Base-by-base conservation (phyloP, 495 filamentous ascomycete genomes). In the Darksidea phi region DNA sequence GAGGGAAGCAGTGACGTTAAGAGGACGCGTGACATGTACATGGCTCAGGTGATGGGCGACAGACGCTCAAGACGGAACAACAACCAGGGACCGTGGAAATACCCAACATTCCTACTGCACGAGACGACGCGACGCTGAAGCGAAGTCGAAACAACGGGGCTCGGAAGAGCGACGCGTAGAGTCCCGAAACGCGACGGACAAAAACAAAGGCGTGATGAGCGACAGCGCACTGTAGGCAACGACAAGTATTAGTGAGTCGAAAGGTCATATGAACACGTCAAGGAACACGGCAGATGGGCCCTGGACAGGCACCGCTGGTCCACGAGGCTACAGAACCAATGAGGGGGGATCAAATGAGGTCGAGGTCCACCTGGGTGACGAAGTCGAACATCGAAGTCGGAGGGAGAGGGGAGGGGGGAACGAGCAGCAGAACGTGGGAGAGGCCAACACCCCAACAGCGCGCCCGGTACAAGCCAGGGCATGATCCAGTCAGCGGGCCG, bases 81-180 rank as follows among this genome's bases (percentile, higher is more conserved):
- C 15, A 54, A 5, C 20, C 3, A 24, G 15, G 52, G 20, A 24
- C 8, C 34, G 20, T 15, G 6, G 23, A 17, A 54, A 34, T 11
- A 52, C 24, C 28, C 28, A 32, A 32, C 28, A 52, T 7, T 43
- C 24, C 11, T 11, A 23, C n/a, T 17, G 49, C 26, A 45, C 10
- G 26, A 25, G 32, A 62, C 38, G 45, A 51, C 49, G 48, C 24
- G 57, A 47, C 26, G 36, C 34, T 55, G 62, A 28, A 49, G 43
- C 45, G 55, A 43, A 59, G 55, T 66, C 51, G 57, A 56, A 66
- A 66, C 63, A 66, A 57, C 51, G 57, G 49, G 50, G 53, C 26
- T 49, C 34, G 61, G 43, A 52, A 38, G 47, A 34, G n/a, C 18
- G 43, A 50, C 50, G 51, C 53, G 63, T 49, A 15, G 32, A 45